A percentile compares a stretch with the other conserved stretches of the same genome.
phyloP scores from a whole-genome alignment of 2,329 filamentous ascomycete genomes.

The Dactylellina haptotyla region DNA sequence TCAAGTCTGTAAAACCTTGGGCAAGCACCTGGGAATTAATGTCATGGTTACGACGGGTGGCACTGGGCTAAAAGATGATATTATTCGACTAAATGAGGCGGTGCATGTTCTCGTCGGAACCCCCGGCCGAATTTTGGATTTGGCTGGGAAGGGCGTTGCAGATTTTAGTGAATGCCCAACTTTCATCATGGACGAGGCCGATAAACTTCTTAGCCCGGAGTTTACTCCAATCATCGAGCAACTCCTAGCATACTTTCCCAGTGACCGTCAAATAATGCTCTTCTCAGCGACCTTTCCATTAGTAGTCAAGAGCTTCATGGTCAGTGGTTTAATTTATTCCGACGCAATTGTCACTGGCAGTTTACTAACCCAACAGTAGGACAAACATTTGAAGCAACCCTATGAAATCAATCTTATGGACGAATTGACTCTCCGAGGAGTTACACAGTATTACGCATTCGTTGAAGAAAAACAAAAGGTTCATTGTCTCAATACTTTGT shows the following conservation, averaged over 20 bases:
- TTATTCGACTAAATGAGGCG: constrained; percentile 89
- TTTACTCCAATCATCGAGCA: constrained; percentile 99
- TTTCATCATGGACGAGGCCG: constrained; percentile 99
- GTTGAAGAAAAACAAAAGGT: constrained; percentile 99
- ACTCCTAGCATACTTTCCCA: constrained; percentile 91
- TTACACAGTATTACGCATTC: constrained; percentile 99
- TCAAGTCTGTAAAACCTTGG: constrained; percentile 97
- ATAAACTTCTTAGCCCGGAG: constrained; percentile 95
- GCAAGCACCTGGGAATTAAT: constrained; percentile 95
- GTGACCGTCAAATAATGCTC: constrained; percentile 98
- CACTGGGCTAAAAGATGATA: constrained; percentile 93
- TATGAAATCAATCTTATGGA: constrained; percentile 99
- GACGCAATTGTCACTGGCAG: background rate
- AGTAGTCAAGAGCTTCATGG: constrained; percentile 91
- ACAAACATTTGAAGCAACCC: constrained; percentile 95
- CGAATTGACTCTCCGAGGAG: constrained; percentile 94
- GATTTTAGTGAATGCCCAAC: constrained; percentile 96
- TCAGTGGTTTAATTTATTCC: constrained; percentile 61
- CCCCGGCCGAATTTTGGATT: constrained; percentile 92
- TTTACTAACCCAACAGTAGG: constrained; percentile 63
- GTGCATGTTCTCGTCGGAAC: constrained; percentile 99
- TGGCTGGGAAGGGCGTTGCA: constrained; percentile 94
- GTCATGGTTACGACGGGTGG: constrained; percentile 99
- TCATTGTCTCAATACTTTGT: constrained; percentile 97
- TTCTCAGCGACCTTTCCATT: constrained; percentile 98